phyloP scores from a whole-genome alignment of 805 yeast genomes.

The Lachancea thermotolerans region DNA sequence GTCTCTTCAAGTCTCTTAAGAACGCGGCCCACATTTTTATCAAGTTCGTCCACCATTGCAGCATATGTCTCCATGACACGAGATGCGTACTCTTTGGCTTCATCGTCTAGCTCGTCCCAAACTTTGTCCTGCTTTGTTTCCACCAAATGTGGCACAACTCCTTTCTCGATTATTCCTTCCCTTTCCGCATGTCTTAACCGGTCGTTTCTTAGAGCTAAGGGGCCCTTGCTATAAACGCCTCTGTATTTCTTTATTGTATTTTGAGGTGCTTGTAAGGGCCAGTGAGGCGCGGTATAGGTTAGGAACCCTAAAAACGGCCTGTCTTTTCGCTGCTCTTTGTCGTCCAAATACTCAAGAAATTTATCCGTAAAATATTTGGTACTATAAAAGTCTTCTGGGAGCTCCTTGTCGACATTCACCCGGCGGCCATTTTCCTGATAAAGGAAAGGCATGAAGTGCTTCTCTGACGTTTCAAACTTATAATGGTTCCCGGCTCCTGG shows the following conservation, averaged over 20 bases:
- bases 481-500: constrained; percentile 56
- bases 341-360: constrained; percentile 33
- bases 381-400: constrained; percentile 45
- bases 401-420: constrained; percentile 32
- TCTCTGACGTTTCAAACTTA: constrained; percentile 37
- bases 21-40: constrained; percentile 45
- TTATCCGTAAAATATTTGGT: constrained; percentile 40
- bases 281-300: constrained; percentile 60
- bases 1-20: constrained; percentile 35
- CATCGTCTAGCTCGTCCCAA: constrained; percentile 39
- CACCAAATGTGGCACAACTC: constrained; percentile 39
- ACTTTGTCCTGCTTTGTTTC: constrained; percentile 34
- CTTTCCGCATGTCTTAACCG: constrained; percentile 37
- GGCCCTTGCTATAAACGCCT: constrained; percentile 44
- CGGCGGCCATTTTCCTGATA: constrained; percentile 35
- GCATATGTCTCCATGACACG: constrained; percentile 52
- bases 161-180: constrained; percentile 42
- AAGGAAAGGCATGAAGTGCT: constrained; percentile 35
- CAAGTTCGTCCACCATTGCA: constrained; percentile 57
- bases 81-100: constrained; percentile 35
- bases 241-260: constrained; percentile 41
- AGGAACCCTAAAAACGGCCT: constrained; percentile 49
- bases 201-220: constrained; percentile 35
- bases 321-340: constrained; percentile 28
- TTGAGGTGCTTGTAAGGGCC: constrained; percentile 59